A percentile compares a stretch with the other conserved stretches of the same genome.
Conservation (phyloP, 305 asterid genomes). For the Fraxinus albicans region DNA sequence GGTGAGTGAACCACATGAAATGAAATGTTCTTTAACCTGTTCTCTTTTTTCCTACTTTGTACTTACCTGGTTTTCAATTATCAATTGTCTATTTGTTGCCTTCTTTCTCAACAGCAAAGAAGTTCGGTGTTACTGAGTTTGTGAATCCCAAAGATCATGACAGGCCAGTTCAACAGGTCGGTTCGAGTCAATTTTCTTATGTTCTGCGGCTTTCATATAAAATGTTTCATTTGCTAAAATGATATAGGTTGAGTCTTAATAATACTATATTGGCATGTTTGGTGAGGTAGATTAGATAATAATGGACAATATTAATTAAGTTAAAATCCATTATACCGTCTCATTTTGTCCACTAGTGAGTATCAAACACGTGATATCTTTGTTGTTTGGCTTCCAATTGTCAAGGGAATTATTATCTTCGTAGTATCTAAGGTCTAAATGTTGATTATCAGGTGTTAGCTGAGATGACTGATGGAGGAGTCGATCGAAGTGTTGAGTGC, state of each 20-base stretch:
- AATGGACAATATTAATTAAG: too few species aligned
- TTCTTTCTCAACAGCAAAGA: constrained; percentile 26
- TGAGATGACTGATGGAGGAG: constrained; percentile 60
- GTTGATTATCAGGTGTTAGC: constrained; percentile 40
- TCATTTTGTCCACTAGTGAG: too few species aligned
- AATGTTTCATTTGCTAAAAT: background rate
- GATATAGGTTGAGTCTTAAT: too few species aligned
- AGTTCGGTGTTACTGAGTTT: constrained; percentile 34
- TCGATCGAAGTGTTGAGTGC: constrained; percentile 56
- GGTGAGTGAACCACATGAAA: constrained; percentile 29
- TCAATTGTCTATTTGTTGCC: background rate
- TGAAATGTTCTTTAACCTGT: background rate
- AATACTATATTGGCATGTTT: too few species aligned
- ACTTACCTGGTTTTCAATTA: background rate
- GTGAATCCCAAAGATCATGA: constrained; percentile 31
- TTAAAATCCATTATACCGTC: too few species aligned
- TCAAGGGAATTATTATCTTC: background rate
- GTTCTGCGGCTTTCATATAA: background rate
- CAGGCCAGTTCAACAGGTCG: constrained; percentile 36
- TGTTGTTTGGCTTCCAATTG: too few species aligned
- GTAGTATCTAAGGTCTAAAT: background rate
- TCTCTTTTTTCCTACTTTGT: background rate
- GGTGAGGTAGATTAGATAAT: too few species aligned
- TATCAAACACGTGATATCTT: too few species aligned
- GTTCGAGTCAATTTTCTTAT: background rate